Evolutionary conservation across 139 green algal species (phyloP).

Genomic region (Chlorella sp.): DNA sequence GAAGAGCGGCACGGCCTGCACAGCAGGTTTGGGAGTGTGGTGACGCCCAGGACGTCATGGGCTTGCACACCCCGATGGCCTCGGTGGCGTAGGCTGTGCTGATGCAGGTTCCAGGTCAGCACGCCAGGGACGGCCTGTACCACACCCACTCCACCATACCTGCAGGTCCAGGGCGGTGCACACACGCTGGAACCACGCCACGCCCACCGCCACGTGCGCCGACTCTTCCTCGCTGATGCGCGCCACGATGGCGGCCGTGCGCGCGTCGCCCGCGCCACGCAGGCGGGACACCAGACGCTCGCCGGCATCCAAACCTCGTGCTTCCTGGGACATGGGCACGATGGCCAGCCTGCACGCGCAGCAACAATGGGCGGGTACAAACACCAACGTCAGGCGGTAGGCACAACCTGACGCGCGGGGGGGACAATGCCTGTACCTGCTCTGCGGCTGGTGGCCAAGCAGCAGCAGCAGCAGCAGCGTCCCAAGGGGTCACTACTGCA

Average conservation of each 20-base stretch:
- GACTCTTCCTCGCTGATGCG: slow-evolving; percentile 63
- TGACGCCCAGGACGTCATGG: no score
- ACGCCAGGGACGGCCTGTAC: slow-evolving; percentile 6
- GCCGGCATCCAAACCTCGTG: slow-evolving; percentile 56
- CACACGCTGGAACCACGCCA: slow-evolving; percentile 62
- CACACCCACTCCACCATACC: not conserved
- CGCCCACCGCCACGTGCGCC: slow-evolving; percentile 61
- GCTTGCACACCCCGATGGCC: no score
- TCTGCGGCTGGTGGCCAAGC: no score
- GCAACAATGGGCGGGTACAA: no score
- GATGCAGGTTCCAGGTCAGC: no score
- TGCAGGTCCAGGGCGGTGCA: slow-evolving; percentile 35
- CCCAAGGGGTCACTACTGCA: no score
- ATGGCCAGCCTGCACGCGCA: slow-evolving; percentile 65
- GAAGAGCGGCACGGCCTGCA: slow-evolving; percentile 14
- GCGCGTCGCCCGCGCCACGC: slow-evolving; percentile 55
- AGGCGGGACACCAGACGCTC: slow-evolving; percentile 49
- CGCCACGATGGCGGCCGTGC: slow-evolving; percentile 58
- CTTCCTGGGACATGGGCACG: slow-evolving; percentile 80
- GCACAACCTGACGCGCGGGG: no score
- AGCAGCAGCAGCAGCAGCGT: no score
- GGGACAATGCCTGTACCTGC: no score
- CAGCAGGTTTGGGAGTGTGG: not conserved
- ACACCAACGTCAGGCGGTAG: no score
- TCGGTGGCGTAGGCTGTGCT: no score